Percentiles rank a stretch among this genome's conserved stretches.
These are phyloP conservation scores for Pseudognaphalium luteoalbum DNA, from an alignment of 129 eudicot genomes.

Conservation along the genomic window DNA sequence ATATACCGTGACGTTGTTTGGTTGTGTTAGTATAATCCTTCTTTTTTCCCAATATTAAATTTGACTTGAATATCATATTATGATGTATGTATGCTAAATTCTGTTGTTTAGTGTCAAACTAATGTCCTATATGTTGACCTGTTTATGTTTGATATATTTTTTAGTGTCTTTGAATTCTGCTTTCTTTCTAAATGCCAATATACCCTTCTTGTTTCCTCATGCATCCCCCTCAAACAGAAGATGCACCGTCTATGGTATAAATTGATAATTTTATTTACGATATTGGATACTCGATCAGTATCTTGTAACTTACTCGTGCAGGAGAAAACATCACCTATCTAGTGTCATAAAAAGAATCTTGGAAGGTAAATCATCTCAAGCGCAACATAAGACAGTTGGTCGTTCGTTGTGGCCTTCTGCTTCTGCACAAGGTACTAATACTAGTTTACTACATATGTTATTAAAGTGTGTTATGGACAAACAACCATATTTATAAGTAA, in stretches of 20 bases:
- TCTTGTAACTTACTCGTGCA: constrained; percentile 7
- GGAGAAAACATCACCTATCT: constrained; percentile 29
- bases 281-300: constrained; percentile 8
- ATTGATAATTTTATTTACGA: constrained; percentile 12
- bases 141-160: constrained; percentile 1
- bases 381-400: constrained; percentile 24
- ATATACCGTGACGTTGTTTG: constrained; percentile 30
- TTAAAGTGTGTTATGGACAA: not conserved
- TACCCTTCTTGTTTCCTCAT: constrained; percentile 23
- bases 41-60: not conserved
- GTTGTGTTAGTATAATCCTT: constrained; percentile 13
- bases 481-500: constrained; percentile 16
- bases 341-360: constrained; percentile 34
- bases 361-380: constrained; percentile 25
- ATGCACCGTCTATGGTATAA: constrained; percentile 13
- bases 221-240: not conserved
- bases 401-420: constrained; percentile 47
- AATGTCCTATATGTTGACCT: constrained; percentile 18
- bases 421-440: constrained; percentile 66
- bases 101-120: constrained; percentile 20
- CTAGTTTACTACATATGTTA: not conserved
- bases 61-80: constrained; percentile 12
- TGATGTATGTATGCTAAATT: constrained; percentile 27
- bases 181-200: constrained; percentile 27
- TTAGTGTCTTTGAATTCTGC: constrained; percentile 7